phyloP scores from a whole-genome alignment of 768 basidiomycete genomes.

The Phanerochaete sordida region DNA sequence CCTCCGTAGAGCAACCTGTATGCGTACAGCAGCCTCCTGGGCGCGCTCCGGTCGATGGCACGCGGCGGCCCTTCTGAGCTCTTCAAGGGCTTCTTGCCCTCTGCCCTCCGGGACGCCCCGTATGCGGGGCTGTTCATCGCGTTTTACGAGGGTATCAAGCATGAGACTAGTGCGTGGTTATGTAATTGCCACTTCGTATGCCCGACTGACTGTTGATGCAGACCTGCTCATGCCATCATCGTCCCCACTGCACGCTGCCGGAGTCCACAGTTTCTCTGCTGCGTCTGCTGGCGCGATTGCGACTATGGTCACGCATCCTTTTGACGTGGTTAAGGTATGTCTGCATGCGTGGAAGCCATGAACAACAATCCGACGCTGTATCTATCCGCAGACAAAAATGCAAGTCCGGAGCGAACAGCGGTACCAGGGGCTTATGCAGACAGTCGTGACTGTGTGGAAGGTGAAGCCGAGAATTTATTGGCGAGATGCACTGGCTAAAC shows the following conservation, averaged over 20 bases:
- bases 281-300: conserved; percentile 82
- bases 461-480: too few species aligned
- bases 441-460: conserved; percentile 62
- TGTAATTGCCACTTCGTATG: background rate
- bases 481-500: background rate
- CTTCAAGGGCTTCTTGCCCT: conserved; percentile 82
- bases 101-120: conserved; percentile 90
- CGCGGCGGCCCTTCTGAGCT: conserved; percentile 78
- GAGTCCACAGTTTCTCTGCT: conserved; percentile 62
- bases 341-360: background rate
- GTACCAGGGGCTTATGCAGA: conserved; percentile 70
- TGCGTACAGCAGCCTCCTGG: conserved; percentile 57
- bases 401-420: conserved; percentile 80
- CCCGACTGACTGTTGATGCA: background rate
- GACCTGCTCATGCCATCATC: conserved; percentile 35
- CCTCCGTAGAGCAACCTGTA: conserved; percentile 73
- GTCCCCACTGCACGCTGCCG: conserved; percentile 43
- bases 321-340: conserved; percentile 86
- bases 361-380: background rate
- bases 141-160: conserved; percentile 85
- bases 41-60: conserved; percentile 55
- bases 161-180: conserved; percentile 50
- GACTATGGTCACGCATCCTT: conserved; percentile 85
- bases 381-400: conserved; percentile 70
- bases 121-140: conserved; percentile 90